Evolutionary conservation across 495 filamentous ascomycete genomes (phyloP).

Genomic region (Thermothielavioides terrestris): DNA sequence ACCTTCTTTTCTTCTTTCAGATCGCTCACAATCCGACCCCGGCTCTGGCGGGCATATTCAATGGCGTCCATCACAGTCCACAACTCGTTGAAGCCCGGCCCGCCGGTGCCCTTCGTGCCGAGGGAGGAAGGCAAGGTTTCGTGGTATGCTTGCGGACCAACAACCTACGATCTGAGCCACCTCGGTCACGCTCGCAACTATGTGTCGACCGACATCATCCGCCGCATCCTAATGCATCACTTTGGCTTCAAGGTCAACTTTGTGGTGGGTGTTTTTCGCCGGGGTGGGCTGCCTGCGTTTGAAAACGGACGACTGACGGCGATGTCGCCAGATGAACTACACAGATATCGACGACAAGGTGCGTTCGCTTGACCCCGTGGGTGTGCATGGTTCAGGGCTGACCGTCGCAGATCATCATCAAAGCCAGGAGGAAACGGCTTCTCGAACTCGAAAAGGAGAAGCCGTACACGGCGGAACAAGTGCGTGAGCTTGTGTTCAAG

Average conservation of each 20-base stretch:
- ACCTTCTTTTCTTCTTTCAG: conserved; percentile 14
- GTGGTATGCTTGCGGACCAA: conserved; percentile 91
- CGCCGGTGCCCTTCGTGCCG: conserved; percentile 68
- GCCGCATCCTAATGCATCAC: conserved; percentile 76
- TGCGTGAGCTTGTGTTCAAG: conserved; percentile 45
- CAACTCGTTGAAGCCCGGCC: conserved; percentile 66
- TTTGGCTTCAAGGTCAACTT: conserved; percentile 81
- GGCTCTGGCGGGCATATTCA: conserved; percentile 11
- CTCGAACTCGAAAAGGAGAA: conserved; percentile 50
- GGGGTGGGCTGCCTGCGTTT: too few species aligned
- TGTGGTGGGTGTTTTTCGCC: conserved; percentile 37
- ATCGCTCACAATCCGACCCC: conserved; percentile 21
- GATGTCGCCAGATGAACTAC: conserved; percentile 70
- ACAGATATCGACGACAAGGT: conserved; percentile 90
- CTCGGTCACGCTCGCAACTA: conserved; percentile 83
- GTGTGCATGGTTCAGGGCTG: not conserved
- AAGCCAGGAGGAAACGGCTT: conserved; percentile 69
- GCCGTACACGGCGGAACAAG: conserved; percentile 33
- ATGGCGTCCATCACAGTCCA: conserved; percentile 54
- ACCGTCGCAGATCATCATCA: conserved; percentile 62
- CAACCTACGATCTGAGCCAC: conserved; percentile 87
- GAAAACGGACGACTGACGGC: not conserved
- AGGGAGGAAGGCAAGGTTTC: conserved; percentile 63
- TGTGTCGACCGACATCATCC: conserved; percentile 87
- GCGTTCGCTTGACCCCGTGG: not conserved